These are phyloP conservation scores for Parastagonospora avenae DNA, from an alignment of 2,329 filamentous ascomycete genomes.

Conservation along the genomic window DNA sequence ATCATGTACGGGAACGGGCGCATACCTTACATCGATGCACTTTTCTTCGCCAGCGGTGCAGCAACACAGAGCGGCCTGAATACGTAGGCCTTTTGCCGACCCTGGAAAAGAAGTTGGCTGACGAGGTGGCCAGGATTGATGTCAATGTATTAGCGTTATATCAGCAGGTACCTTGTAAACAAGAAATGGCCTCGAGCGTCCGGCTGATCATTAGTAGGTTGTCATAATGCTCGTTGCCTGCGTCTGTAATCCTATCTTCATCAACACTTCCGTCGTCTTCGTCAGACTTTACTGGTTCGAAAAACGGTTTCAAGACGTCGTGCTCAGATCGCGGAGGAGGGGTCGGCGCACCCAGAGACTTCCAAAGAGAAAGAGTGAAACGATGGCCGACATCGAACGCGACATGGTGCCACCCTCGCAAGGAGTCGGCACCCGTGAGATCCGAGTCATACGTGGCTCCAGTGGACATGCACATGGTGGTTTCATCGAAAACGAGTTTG, in stretches of 20 bases:
- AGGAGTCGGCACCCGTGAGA: constrained; percentile 69
- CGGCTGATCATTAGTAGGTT: too few relatives aligned
- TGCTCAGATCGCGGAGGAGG: constrained; percentile 70
- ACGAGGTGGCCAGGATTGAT: constrained; percentile 51
- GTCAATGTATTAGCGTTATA: constrained; percentile 53
- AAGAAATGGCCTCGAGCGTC: too few relatives aligned
- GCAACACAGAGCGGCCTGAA: constrained; percentile 95
- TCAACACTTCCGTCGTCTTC: constrained; percentile 77
- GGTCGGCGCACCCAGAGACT: constrained; percentile 69
- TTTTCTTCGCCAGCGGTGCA: constrained; percentile 82
- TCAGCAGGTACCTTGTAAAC: too few relatives aligned
- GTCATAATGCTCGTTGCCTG: constrained; percentile 47
- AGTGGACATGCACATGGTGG: constrained; percentile 60
- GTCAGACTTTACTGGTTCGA: constrained; percentile 97
- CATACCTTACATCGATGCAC: constrained; percentile 81
- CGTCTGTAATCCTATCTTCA: constrained; percentile 49
- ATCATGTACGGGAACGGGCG: constrained; percentile 74
- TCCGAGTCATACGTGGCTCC: constrained; percentile 67
- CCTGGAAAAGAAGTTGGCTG: constrained; percentile 8
- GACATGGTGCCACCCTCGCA: constrained; percentile 57
- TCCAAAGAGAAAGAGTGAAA: constrained; percentile 58
- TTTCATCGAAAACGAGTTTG: constrained; percentile 59
- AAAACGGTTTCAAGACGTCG: constrained; percentile 87
- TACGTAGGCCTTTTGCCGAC: constrained; percentile 57
- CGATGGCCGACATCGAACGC: constrained; percentile 52